Conservation (phyloP, 257 asterid species). For the Haberlea rhodopensis region DNA sequence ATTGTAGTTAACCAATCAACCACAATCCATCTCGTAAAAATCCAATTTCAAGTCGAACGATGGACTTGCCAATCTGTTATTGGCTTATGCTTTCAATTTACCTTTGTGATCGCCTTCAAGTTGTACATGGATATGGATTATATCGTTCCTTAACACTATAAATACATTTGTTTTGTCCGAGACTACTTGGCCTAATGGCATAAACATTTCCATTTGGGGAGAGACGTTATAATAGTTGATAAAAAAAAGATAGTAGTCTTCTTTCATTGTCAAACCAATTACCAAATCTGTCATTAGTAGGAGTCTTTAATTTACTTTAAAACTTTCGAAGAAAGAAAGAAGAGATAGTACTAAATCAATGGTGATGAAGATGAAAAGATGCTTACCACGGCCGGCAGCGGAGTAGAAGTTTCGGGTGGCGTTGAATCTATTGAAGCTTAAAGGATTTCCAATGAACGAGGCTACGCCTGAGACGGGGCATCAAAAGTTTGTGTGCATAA, state of each 20-base stretch:
- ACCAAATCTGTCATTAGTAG: neutral
- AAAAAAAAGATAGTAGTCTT: too few relatives aligned
- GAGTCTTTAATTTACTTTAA: neutral
- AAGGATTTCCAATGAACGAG: conserved; percentile 22
- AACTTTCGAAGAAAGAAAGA: neutral
- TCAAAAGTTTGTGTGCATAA: conserved; percentile 34
- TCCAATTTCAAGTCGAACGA: too few relatives aligned
- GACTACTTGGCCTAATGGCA: too few relatives aligned
- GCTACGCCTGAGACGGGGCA: neutral
- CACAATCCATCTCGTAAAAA: conserved; percentile 30
- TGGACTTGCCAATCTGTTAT: conserved; percentile 29
- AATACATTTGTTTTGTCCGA: conserved; percentile 16
- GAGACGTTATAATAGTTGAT: too few relatives aligned
- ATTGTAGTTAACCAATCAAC: too few relatives aligned
- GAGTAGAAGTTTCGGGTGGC: conserved; percentile 55
- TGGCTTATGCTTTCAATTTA: neutral
- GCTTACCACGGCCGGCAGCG: conserved; percentile 43
- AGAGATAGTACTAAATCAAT: conserved; percentile 14
- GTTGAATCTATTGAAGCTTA: conserved; percentile 45
- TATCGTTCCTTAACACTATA: conserved; percentile 24
- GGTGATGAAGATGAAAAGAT: conserved; percentile 50
- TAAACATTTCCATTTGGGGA: too few relatives aligned
- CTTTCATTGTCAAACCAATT: too few relatives aligned
- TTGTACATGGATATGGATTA: neutral
- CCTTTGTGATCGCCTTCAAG: conserved; percentile 2